phyloP scores from a whole-genome alignment of 352 stramenopile genomes.

The Pythium periplocum region DNA sequence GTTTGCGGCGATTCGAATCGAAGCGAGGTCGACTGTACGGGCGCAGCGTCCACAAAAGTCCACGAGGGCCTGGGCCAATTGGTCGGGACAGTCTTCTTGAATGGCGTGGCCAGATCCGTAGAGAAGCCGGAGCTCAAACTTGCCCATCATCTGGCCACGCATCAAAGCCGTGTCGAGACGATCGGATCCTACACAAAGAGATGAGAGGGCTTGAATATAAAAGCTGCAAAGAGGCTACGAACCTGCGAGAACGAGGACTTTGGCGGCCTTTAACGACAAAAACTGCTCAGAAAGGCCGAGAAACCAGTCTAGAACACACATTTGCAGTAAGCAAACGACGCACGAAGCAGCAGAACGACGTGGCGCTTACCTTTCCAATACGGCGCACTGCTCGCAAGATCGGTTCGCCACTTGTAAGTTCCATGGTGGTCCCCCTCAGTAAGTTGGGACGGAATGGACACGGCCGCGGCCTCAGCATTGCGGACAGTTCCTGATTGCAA shows the following conservation, averaged over 20 bases:
- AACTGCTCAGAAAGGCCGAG: slow-evolving; percentile 82
- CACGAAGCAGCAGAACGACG: background rate
- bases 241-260: slow-evolving; percentile 82
- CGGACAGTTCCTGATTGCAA: slow-evolving; percentile 68
- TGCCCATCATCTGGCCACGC: slow-evolving; percentile 88
- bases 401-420: slow-evolving; percentile 65
- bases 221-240: slow-evolving; percentile 1
- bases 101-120: slow-evolving; percentile 87
- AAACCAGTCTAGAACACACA: slow-evolving; percentile 62
- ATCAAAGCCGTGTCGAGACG: slow-evolving; percentile 84
- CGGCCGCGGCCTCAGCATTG: slow-evolving; percentile 63
- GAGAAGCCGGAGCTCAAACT: slow-evolving; percentile 84
- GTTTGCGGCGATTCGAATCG: slow-evolving; percentile 1
- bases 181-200: slow-evolving; percentile 43
- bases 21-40: slow-evolving; percentile 9
- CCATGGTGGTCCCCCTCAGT: slow-evolving; percentile 31
- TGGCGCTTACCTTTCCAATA: slow-evolving; percentile 65
- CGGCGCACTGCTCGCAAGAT: slow-evolving; percentile 62
- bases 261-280: slow-evolving; percentile 61
- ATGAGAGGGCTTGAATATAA: background rate
- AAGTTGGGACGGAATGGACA: slow-evolving; percentile 83
- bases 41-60: slow-evolving; percentile 60
- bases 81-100: slow-evolving; percentile 81
- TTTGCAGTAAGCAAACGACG: slow-evolving; percentile 3
- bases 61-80: slow-evolving; percentile 56